A percentile compares a stretch with the other conserved stretches of the same genome.
Conservation (phyloP, 1,139 yeast species). For the Protomyces inundatus region DNA sequence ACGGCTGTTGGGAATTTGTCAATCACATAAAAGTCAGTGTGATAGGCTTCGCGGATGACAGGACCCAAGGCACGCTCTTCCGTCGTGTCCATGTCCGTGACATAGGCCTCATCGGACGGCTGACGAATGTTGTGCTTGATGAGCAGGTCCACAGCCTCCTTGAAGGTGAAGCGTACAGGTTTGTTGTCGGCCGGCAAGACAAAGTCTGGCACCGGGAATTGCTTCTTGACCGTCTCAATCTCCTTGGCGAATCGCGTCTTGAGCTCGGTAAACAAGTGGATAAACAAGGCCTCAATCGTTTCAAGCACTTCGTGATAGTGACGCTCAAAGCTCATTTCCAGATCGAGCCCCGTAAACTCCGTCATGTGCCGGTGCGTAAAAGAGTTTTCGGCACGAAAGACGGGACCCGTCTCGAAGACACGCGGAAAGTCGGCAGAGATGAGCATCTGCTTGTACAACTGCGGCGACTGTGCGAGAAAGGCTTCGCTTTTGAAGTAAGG, state of each 20-base stretch:
- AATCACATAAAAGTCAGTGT: conserved; percentile 94
- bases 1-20: conserved; percentile 96
- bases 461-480: conserved; percentile 95
- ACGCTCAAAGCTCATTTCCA: conserved; percentile 97
- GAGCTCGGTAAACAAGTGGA: conserved; percentile 80
- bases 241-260: conserved; percentile 73
- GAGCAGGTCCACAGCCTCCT: conserved; percentile 83
- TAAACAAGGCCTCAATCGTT: conserved; percentile 73
- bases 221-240: conserved; percentile 84
- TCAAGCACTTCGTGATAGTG: conserved; percentile 95
- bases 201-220: conserved; percentile 96
- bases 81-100: conserved; percentile 74
- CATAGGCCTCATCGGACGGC: conserved; percentile 39
- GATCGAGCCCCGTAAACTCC: conserved; percentile 92
- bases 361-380: conserved; percentile 99
- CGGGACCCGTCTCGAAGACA: conserved; percentile 95
- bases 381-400: conserved; percentile 97
- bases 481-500: conserved; percentile 90
- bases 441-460: conserved; percentile 93
- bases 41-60: conserved; percentile 84
- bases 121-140: conserved; percentile 56
- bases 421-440: conserved; percentile 96
- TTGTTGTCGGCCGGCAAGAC: conserved; percentile 73
- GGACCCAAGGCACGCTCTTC: conserved; percentile 90
- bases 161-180: conserved; percentile 84